Evolutionary conservation across 1,139 yeast genomes (phyloP).

Genomic region (Yamadazyma friedrichii): DNA sequence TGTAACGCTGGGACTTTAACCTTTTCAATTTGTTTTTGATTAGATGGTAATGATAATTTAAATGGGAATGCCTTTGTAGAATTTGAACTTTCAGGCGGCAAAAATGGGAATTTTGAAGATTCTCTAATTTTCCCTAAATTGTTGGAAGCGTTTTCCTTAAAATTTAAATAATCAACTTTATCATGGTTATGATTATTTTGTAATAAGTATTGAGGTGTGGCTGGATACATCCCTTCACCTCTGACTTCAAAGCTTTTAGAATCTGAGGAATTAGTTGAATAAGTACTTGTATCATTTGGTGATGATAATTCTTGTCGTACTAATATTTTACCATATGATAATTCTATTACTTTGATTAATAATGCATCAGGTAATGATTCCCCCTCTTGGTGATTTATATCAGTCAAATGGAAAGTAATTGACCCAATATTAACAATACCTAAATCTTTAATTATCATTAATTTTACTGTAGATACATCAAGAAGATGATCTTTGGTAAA

Average conservation of each 20-base stretch:
- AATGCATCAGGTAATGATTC: constrained; percentile 53
- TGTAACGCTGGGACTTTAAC: constrained; percentile 25
- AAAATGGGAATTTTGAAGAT: constrained; percentile 13
- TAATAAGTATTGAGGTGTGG: constrained; percentile 60
- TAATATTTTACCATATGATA: constrained; percentile 40
- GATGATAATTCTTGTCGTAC: constrained; percentile 42
- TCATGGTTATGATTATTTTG: constrained; percentile 28
- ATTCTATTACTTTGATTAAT: constrained; percentile 27
- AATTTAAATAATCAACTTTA: constrained; percentile 60
- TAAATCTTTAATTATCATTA: constrained; percentile 43
- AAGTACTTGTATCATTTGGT: constrained; percentile 29
- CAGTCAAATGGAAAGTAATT: constrained; percentile 65
- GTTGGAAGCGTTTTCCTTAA: constrained; percentile 45
- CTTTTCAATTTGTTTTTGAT: constrained; percentile 14
- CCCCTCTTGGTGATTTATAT: constrained; percentile 66
- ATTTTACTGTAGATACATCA: constrained; percentile 18
- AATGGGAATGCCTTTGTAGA: constrained; percentile 17
- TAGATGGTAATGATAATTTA: constrained; percentile 21
- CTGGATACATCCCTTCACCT: constrained; percentile 47
- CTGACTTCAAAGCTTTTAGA: constrained; percentile 48
- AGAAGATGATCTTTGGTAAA: constrained; percentile 11
- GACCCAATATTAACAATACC: constrained; percentile 39
- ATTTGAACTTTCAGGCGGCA: constrained; percentile 8
- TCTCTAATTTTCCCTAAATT: constrained; percentile 15
- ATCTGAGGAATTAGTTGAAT: constrained; percentile 46